Percentiles rank a stretch among this genome's conserved stretches.
These are phyloP conservation scores for Aquanectria penicillioides DNA, from an alignment of 2,329 filamentous ascomycete genomes.

Conservation along the genomic window DNA sequence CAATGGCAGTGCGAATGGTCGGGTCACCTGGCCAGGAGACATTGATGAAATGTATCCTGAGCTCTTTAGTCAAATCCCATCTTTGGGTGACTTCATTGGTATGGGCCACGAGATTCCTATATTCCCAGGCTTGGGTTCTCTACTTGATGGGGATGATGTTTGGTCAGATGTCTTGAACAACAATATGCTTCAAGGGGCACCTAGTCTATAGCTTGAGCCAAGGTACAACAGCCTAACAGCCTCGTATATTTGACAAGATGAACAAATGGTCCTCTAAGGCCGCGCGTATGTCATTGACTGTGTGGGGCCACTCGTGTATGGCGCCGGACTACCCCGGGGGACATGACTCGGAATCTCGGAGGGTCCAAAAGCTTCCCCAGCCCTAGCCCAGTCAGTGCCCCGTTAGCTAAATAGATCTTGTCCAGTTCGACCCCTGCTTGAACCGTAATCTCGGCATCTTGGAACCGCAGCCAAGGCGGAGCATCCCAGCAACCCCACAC, in stretches of 20 bases:
- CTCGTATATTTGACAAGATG: no score
- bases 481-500: constrained; percentile 5
- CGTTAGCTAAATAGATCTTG: constrained; percentile 7
- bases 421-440: background rate
- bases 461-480: background rate
- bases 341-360: constrained; percentile 10
- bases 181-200: background rate
- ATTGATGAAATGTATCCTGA: background rate
- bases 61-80: constrained; percentile 7
- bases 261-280: no score
- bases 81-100: constrained; percentile 10
- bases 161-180: constrained; percentile 1
- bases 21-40: background rate
- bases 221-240: no score
- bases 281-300: no score
- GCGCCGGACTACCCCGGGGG: no score
- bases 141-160: constrained; percentile 3
- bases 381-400: no score
- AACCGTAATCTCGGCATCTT: background rate
- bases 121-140: background rate
- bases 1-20: background rate
- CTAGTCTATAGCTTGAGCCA: no score
- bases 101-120: background rate
- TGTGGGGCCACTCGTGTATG: no score
- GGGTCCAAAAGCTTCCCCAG: background rate